A percentile compares a stretch with the other conserved stretches of the same genome.
phyloP scores from a whole-genome alignment of 257 asterid species.

The Forsythia viridissima region DNA sequence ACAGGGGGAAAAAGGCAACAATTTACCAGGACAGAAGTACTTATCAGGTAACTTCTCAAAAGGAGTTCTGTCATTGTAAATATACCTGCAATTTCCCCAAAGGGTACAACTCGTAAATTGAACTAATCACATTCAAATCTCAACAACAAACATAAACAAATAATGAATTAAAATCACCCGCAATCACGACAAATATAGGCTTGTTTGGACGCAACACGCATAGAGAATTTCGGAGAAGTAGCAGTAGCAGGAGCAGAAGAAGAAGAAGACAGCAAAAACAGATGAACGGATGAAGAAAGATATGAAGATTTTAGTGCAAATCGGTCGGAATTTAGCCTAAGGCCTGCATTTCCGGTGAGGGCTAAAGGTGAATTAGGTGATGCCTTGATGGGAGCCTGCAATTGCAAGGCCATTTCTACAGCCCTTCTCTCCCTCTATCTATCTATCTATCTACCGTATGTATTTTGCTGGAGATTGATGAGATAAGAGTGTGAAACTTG shows the following conservation, averaged over 20 bases:
- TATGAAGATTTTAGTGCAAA: slow-evolving; percentile 69
- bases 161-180: slow-evolving; percentile 52
- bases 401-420: slow-evolving; percentile 56
- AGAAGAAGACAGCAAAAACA: slow-evolving; percentile 39
- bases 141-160: neutral
- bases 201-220: slow-evolving; percentile 84
- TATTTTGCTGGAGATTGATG: slow-evolving; percentile 20
- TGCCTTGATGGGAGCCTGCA: neutral
- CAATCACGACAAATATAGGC: slow-evolving; percentile 96
- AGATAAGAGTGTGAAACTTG: slow-evolving; percentile 32
- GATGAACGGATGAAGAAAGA: slow-evolving; percentile 58
- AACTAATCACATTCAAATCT: neutral
- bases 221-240: slow-evolving; percentile 64
- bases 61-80: slow-evolving; percentile 82
- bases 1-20: neutral
- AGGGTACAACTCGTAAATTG: neutral
- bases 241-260: slow-evolving; percentile 28
- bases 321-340: slow-evolving; percentile 41
- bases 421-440: neutral
- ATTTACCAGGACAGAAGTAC: slow-evolving; percentile 87
- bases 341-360: slow-evolving; percentile 46
- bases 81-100: slow-evolving; percentile 62
- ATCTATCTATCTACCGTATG: neutral
- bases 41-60: slow-evolving; percentile 86
- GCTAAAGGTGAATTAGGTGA: slow-evolving; percentile 20